Conservation (phyloP, 768 basidiomycete species). For the Amylocystis lapponica region DNA sequence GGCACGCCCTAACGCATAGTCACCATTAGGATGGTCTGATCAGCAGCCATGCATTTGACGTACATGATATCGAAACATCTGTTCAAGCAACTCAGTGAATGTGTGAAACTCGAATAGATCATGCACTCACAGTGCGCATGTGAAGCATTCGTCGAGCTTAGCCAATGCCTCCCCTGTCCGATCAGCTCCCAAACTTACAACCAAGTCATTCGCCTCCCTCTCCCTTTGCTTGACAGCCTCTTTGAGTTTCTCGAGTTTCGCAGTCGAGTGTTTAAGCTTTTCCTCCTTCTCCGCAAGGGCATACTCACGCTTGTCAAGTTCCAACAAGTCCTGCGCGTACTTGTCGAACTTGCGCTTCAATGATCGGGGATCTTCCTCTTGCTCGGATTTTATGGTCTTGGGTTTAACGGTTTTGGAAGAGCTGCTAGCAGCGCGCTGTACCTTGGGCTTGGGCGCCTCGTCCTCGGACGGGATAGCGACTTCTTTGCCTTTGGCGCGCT, state of each 20-base stretch:
- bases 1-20: slow-evolving; percentile 37
- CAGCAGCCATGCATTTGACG: slow-evolving; percentile 6
- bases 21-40: background rate
- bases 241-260: slow-evolving; percentile 1
- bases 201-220: background rate
- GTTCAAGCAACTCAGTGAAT: background rate
- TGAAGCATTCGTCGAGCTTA: slow-evolving; percentile 57
- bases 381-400: too few relatives aligned
- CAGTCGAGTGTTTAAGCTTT: background rate
- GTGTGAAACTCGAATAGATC: background rate
- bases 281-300: slow-evolving; percentile 4
- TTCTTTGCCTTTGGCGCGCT: too few relatives aligned
- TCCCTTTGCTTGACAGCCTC: background rate
- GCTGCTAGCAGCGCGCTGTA: too few relatives aligned
- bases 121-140: slow-evolving; percentile 52
- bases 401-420: too few relatives aligned
- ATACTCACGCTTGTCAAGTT: slow-evolving; percentile 3
- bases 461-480: background rate
- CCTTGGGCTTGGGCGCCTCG: too few relatives aligned
- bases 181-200: background rate
- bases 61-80: slow-evolving; percentile 64
- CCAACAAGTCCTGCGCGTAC: background rate
- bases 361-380: background rate
- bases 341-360: slow-evolving; percentile 1
- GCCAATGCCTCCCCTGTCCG: slow-evolving; percentile 27